Evolutionary conservation across 108 stramenopile genomes (phyloP).

Genomic region (Nitzschia inconspicua): DNA sequence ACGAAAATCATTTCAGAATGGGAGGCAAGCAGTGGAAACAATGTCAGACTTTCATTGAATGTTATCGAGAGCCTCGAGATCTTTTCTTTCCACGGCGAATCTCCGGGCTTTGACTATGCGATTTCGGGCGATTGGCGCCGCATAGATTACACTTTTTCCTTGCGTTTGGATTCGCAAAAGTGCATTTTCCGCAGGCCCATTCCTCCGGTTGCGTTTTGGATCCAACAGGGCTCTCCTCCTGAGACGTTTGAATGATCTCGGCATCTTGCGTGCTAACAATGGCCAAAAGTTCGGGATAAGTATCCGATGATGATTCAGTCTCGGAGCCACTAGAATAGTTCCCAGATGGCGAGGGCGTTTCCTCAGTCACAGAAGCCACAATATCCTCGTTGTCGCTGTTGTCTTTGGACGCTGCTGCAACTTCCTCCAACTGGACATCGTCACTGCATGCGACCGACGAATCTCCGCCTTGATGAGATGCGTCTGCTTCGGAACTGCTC

Average conservation of each 20-base stretch:
- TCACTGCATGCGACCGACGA: neutral
- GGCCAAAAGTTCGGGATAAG: neutral
- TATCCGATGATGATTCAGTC: neutral
- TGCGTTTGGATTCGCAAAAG: constrained; percentile 39
- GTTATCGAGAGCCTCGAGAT: no score
- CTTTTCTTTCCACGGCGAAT: no score
- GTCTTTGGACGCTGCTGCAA: neutral
- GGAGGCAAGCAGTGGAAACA: no score
- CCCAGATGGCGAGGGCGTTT: neutral
- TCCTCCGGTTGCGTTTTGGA: neutral
- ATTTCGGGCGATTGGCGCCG: constrained; percentile 20
- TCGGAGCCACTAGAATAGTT: neutral
- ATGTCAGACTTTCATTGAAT: no score
- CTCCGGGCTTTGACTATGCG: no score
- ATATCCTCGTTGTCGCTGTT: no score
- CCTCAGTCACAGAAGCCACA: no score
- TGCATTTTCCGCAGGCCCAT: constrained; percentile 57
- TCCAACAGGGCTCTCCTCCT: neutral
- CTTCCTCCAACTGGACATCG: neutral
- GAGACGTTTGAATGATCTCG: neutral
- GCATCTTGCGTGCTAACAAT: neutral
- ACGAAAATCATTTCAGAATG: no score
- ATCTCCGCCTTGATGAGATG: neutral
- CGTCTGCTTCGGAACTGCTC: no score
- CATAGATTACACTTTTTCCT: constrained; percentile 49